Conservation (phyloP, 2,329 filamentous ascomycete species). For the Diaporthe vexans region DNA sequence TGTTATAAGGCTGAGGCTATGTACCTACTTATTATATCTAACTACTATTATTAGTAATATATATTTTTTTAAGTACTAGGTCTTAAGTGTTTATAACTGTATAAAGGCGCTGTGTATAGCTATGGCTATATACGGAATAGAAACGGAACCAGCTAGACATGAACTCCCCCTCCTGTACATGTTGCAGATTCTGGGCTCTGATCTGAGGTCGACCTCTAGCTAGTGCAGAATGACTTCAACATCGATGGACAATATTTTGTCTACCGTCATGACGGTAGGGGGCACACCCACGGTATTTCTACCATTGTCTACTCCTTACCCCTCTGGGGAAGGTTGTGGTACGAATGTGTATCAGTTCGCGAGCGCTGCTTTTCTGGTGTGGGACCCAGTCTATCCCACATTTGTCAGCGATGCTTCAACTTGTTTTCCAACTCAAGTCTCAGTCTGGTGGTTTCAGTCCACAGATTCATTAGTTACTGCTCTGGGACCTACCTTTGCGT, state of each 20-base stretch:
- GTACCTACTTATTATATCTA: no score
- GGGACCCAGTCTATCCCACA: neutral
- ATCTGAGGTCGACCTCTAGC: neutral
- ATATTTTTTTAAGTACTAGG: no score
- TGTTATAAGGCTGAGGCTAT: no score
- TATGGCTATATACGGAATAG: no score
- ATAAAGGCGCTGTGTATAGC: no score
- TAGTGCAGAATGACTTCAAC: neutral
- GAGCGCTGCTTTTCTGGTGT: neutral
- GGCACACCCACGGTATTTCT: neutral
- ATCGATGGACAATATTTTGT: neutral
- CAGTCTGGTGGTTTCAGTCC: neutral
- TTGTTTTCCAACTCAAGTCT: neutral
- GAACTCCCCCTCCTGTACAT: neutral
- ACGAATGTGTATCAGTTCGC: neutral
- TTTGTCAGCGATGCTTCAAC: neutral
- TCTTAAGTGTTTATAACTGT: no score
- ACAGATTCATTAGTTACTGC: neutral
- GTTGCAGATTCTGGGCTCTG: neutral
- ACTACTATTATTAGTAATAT: no score
- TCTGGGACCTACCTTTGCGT: neutral
- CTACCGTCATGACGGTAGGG: slow-evolving; percentile 1
- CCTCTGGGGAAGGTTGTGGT: neutral
- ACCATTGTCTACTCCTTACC: neutral
- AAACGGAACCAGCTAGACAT: no score